Evolutionary conservation across 495 filamentous ascomycete species (phyloP).

Genomic region (Podospora fimiseda): DNA sequence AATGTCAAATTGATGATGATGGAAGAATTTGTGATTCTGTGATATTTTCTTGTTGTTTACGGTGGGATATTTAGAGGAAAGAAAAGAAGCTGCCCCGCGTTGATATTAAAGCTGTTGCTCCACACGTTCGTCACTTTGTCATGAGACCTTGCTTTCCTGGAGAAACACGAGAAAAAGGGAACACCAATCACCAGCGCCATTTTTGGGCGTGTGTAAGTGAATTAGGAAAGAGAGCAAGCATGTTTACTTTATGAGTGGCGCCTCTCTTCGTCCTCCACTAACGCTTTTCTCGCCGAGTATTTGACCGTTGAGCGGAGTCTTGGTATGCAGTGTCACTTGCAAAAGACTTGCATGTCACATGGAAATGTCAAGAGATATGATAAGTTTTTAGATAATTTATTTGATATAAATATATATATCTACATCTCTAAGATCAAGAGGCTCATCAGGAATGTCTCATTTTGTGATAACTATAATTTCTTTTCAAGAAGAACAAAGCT

Average conservation of each 20-base stretch:
- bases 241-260: neutral
- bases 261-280: neutral
- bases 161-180: neutral
- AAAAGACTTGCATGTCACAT: too few relatives aligned
- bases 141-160: neutral
- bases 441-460: too few relatives aligned
- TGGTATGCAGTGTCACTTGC: neutral
- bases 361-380: too few relatives aligned
- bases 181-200: neutral
- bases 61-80: neutral
- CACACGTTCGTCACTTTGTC: neutral
- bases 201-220: neutral
- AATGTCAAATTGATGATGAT: too few relatives aligned
- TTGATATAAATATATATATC: too few relatives aligned
- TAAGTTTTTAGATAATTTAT: too few relatives aligned
- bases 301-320: constrained; percentile 13
- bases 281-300: constrained; percentile 6
- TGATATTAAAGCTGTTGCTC: neutral
- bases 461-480: too few relatives aligned
- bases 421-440: too few relatives aligned
- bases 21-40: neutral
- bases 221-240: neutral
- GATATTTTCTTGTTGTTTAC: neutral
- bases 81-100: constrained; percentile 1
- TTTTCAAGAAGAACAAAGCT: too few relatives aligned